These are phyloP conservation scores for Emmonsiellopsis sp. DNA, from an alignment of 2,329 filamentous ascomycete species.

Conservation along the genomic window DNA sequence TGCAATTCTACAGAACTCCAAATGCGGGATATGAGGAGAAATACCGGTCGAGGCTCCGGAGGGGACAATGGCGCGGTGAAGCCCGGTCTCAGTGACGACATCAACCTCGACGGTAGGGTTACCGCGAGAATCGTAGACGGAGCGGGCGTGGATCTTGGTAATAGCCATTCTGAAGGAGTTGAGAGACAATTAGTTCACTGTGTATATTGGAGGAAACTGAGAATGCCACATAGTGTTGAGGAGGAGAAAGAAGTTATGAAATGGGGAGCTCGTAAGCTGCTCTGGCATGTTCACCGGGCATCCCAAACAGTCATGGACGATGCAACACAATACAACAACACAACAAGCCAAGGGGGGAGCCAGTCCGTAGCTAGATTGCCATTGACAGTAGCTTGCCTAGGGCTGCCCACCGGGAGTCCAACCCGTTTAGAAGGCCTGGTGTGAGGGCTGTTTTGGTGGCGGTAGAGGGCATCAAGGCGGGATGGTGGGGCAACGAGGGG, in stretches of 20 bases:
- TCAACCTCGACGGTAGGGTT: slow-evolving; percentile 99
- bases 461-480: neutral
- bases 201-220: neutral
- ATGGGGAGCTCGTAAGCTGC: neutral
- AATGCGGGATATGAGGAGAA: slow-evolving; percentile 26
- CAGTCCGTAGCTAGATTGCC: neutral
- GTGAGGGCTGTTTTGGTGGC: neutral
- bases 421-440: neutral
- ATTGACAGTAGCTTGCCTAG: no score
- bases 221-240: neutral
- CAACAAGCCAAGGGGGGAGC: neutral
- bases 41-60: slow-evolving; percentile 90
- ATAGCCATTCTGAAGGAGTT: slow-evolving; percentile 58
- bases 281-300: slow-evolving; percentile 1
- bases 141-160: slow-evolving; percentile 82
- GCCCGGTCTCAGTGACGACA: slow-evolving; percentile 88
- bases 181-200: slow-evolving; percentile 5
- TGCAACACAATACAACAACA: neutral
- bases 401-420: neutral
- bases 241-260: neutral
- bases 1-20: neutral
- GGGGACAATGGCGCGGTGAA: slow-evolving; percentile 95
- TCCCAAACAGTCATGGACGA: neutral
- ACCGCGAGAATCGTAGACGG: slow-evolving; percentile 94
- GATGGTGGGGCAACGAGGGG: neutral